These are phyloP conservation scores for Lodderomyces margitis DNA, from an alignment of 1,139 yeast genomes.

Conservation along the genomic window DNA sequence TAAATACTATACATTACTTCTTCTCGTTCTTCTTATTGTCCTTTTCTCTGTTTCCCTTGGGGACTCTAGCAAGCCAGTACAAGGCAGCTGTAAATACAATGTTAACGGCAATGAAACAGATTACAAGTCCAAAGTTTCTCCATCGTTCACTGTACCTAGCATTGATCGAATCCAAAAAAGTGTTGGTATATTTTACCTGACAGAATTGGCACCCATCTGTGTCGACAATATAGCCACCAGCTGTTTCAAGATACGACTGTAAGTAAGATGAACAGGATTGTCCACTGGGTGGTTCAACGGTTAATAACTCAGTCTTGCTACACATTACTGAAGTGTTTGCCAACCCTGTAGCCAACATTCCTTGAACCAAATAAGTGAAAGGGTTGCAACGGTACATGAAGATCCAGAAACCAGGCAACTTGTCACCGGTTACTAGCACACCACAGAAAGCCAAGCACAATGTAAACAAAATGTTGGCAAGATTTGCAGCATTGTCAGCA, in stretches of 20 bases:
- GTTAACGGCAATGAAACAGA: slow-evolving; percentile 49
- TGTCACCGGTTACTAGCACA: slow-evolving; percentile 24
- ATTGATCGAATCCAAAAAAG: slow-evolving; percentile 43
- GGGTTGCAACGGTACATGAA: slow-evolving; percentile 69
- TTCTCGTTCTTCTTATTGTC: slow-evolving; percentile 9
- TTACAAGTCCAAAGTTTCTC: slow-evolving; percentile 68
- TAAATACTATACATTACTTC: background rate
- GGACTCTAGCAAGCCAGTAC: slow-evolving; percentile 79
- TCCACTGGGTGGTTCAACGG: slow-evolving; percentile 41
- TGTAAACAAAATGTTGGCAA: slow-evolving; percentile 28
- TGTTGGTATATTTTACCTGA: slow-evolving; percentile 47
- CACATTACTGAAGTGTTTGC: slow-evolving; percentile 27
- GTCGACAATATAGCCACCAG: slow-evolving; percentile 45
- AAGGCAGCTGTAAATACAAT: slow-evolving; percentile 49
- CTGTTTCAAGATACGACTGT: slow-evolving; percentile 37
- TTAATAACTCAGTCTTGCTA: slow-evolving; percentile 24
- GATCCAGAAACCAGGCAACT: slow-evolving; percentile 40
- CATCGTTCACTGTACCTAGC: slow-evolving; percentile 51
- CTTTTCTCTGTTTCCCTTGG: slow-evolving; percentile 38
- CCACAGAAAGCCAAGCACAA: slow-evolving; percentile 36
- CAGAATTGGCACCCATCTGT: slow-evolving; percentile 27
- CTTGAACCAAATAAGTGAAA: slow-evolving; percentile 56
- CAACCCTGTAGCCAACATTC: slow-evolving; percentile 25
- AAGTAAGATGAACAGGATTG: slow-evolving; percentile 56
- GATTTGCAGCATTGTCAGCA: slow-evolving; percentile 40